Evolutionary conservation across 2,329 filamentous ascomycete species (phyloP), one percentile per base, ranked within the genome.

Genomic region (Apiospora marii): DNA sequence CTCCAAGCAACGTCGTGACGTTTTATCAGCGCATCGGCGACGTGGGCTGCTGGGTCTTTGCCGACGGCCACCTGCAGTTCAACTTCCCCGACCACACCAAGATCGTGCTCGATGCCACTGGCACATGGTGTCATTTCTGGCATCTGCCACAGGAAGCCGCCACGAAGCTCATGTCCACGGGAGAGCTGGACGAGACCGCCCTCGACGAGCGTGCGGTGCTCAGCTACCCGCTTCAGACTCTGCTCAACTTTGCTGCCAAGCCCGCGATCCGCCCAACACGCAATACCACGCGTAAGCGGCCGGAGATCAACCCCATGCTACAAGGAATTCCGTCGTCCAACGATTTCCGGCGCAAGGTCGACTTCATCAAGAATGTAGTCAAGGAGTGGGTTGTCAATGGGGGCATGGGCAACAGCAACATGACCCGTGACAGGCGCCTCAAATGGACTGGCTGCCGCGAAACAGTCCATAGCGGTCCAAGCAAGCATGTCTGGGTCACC

Each of bases 61-160:
- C 89, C 72, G 93, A 96, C 79, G 94, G 94, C 2, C 93, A 94
- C 77, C 87, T 95, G 76, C 93, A 94, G 89, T 93, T 96, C 83
- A 96, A 96, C 83, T 96, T 96, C 81, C 93, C 94, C 2, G 94
- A 96, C 77, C 94, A 96, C 81, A 96, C 94, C 73, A 96, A 96
- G 83, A 89, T 96, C 71, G 92, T 96, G 16, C 84, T 96, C 37
- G 93, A 94, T 72, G 85, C 92, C 0, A 89, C 92, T 43, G 93
- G 92, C n/a, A 90, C 88, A 1, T 92, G 91, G 87, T 92, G 93
- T 76, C 92, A 94, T 79, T 94, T 95, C 79, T 93, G 93, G 84
- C 92, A 94, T 78, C 89, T 95, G 27, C 90, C 92, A 0, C 85
- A 90, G n/a, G 90, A 92, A 73, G 93, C 93, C 0, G 91, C 92